Percentiles rank a stretch among this genome's conserved stretches.
These are phyloP conservation scores for Syncephalastrum racemosum DNA, from an alignment of 371 early-diverging fungal genomes.

Conservation along the genomic window DNA sequence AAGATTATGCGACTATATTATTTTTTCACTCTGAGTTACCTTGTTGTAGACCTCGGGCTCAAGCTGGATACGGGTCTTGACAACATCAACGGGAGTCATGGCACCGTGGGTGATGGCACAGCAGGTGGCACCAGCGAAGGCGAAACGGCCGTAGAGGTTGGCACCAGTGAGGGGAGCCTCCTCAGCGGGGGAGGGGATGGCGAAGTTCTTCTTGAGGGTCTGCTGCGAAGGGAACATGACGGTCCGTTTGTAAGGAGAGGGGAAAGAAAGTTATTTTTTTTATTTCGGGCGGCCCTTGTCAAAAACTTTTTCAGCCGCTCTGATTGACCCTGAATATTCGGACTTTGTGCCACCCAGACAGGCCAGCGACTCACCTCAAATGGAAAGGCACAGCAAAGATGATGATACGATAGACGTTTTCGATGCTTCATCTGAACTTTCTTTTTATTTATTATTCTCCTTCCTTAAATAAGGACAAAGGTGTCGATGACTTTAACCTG, in stretches of 20 bases:
- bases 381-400: no score
- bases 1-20: neutral
- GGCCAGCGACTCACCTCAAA: no score
- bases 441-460: no score
- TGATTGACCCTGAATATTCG: no score
- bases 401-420: no score
- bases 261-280: conserved; percentile 2
- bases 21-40: conserved; percentile 24
- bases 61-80: conserved; percentile 72
- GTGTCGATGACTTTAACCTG: no score
- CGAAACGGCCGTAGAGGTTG: conserved; percentile 70
- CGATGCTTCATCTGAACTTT: no score
- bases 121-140: conserved; percentile 74
- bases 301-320: no score
- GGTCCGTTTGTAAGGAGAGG: conserved; percentile 6
- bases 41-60: conserved; percentile 68
- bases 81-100: conserved; percentile 63
- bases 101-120: conserved; percentile 78
- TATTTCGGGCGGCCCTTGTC: no score
- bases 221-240: conserved; percentile 46
- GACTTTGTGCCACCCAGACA: no score
- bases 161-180: conserved; percentile 60
- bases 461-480: no score
- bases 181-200: conserved; percentile 47
- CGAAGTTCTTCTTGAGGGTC: conserved; percentile 45